Base-by-base conservation (phyloP, 2,329 filamentous ascomycete genomes). In the Botryotinia convoluta region DNA sequence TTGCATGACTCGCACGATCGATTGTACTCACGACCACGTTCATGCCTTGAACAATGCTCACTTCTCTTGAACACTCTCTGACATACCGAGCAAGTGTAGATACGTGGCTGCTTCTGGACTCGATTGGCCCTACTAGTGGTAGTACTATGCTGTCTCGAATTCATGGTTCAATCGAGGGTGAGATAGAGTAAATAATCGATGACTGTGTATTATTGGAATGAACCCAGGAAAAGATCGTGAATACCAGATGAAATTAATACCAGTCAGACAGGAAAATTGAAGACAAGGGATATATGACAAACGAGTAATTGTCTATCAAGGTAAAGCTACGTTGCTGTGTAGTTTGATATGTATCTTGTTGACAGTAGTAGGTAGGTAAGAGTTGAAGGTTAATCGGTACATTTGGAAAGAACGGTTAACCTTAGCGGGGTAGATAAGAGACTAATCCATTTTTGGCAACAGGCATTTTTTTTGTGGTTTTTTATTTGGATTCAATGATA, bases 11-110 rank as follows among this genome's bases (percentile, higher is more conserved):
- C 54, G 39, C 42, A 54, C 20, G 42, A 51, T 48, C 32, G 42
- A 45, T 54, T 71, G 48, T 73, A 73, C 71, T 61, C 59, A 73
- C 71, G 71, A 69, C 71, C 65, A 51, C 71, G 64, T 44, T 73
- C 71, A 44, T 73, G 71, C 64, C 71, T 69, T 42, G 71, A 73
- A 44, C 71, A 73, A 70, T 73, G 71, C 44, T 73, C 71, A 69
- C 71, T 73, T 32, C 71, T 69, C 65, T 73, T 73, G n/a, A 73
- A 73, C 6, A 29, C 45, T 22, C 65, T 48, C 54, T 59, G 45
- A 32, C 71, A 73, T 29, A 73, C 65, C 39, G 64, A 69, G 65
- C 71, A 73, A 29, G 71, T 73, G n/a, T 73, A 73, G 42, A 59
- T 73, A 61, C 71, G 71, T 42, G 64, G 64, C 64, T 54, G 39